phyloP scores from a whole-genome alignment of 257 asterid genomes.

The Solanum arcanum region DNA sequence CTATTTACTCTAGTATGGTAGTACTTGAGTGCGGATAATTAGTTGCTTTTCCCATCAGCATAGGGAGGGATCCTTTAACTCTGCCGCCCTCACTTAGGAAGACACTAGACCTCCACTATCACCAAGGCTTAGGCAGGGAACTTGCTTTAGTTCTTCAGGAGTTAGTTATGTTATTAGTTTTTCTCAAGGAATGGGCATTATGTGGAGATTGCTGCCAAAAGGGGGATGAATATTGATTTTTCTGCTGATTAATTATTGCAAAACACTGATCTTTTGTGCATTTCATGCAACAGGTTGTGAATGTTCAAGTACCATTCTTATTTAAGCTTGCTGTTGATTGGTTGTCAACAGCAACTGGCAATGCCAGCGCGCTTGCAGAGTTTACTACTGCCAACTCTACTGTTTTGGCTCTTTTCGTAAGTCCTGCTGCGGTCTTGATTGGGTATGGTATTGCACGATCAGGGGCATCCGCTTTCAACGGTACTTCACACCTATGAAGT shows the following conservation, averaged over 20 bases:
- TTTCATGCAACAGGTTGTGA: constrained; percentile 56
- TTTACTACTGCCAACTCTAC: constrained; percentile 79
- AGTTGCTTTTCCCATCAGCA: neutral
- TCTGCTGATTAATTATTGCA: neutral
- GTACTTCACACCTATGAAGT: constrained; percentile 37
- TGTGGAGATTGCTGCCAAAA: neutral
- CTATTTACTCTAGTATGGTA: neutral
- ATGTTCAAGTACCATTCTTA: constrained; percentile 97
- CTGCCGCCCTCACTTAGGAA: neutral
- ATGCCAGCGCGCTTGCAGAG: constrained; percentile 62
- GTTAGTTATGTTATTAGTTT: neutral
- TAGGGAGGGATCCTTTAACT: neutral
- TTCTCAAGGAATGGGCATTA: neutral
- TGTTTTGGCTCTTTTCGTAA: constrained; percentile 61
- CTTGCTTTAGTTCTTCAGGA: neutral
- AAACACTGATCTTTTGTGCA: neutral
- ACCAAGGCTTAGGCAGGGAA: neutral
- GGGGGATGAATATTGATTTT: neutral
- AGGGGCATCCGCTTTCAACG: constrained; percentile 92
- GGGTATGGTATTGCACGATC: constrained; percentile 94
- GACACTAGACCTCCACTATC: neutral
- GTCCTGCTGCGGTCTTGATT: constrained; percentile 80
- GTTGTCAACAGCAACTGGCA: constrained; percentile 68
- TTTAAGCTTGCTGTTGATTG: constrained; percentile 96
- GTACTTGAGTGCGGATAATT: neutral